Base-by-base conservation (phyloP, 495 filamentous ascomycete species). In the Hapsidospora chrysogenum region DNA sequence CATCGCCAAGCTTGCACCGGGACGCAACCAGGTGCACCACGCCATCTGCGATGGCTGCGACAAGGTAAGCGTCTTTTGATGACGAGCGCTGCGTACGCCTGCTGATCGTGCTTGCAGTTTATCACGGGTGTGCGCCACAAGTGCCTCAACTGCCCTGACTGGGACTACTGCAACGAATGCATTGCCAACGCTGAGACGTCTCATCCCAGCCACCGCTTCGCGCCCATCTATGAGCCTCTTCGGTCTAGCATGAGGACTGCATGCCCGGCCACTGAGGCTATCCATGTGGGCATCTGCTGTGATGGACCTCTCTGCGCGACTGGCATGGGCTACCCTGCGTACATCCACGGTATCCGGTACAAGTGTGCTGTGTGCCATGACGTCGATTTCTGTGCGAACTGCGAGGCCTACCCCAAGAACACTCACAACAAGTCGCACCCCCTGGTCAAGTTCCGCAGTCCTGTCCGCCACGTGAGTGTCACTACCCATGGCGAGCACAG, bases 311-410 rank as follows among this genome's bases (percentile, higher is more conserved):
- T 94, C 14, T 99, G 89, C 72, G 67, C 70, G 40, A 48, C 52
- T 41, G 63, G 68, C 37, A 50, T 57, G 16, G 58, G 58, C 27
- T 48, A 62, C 33, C 47, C 49, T n/a, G 55, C 60, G 27, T 95
- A 83, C 56, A 93, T 99, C 42, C 61, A 61, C 20, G 92, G 89
- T 13, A 68, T 78, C 43, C 77, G 89, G 39, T 99, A 87, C 68
- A 96, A 96, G 72, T 99, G 89, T 51, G 84, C 92, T 38, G 80
- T 99, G 35, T 99, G 89, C 60, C 71, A 89, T 49, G 92, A 99
- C 52, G 80, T 77, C 22, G 92, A 97, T 49, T 93, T 96, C 68
- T 99, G 89, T 52, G 85, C 78, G 43, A 80, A 70, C 48, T 99
- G 89, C 58, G 89, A 99, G 59, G 81, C 86, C 17, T 70, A 71